A percentile compares a stretch with the other conserved stretches of the same genome.
phyloP scores from a whole-genome alignment of 805 yeast species.

The Debaryomyces hansenii region DNA sequence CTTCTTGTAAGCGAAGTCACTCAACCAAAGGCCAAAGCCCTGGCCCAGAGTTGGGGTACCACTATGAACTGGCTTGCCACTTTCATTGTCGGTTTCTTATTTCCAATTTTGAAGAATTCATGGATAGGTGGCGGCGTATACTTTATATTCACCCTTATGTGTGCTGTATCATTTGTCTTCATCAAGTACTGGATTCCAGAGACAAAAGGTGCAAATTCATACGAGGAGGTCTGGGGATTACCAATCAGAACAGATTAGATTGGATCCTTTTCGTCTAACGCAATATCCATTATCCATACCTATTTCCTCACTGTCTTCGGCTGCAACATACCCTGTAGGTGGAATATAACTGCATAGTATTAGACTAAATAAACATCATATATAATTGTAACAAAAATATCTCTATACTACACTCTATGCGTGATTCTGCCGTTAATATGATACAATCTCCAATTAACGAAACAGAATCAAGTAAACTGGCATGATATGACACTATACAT shows the following conservation, averaged over 20 bases:
- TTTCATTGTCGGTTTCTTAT: constrained; percentile 73
- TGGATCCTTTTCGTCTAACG: background rate
- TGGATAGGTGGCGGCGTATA: constrained; percentile 78
- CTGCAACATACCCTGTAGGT: too few species aligned
- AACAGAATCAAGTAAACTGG: too few species aligned
- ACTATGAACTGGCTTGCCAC: constrained; percentile 91
- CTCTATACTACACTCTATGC: too few species aligned
- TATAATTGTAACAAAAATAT: too few species aligned
- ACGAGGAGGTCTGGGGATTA: constrained; percentile 66
- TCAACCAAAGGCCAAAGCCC: constrained; percentile 72
- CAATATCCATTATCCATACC: too few species aligned
- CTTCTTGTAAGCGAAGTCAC: constrained; percentile 86
- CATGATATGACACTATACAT: too few species aligned
- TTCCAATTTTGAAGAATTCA: constrained; percentile 66
- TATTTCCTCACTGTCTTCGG: too few species aligned
- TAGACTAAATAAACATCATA: too few species aligned
- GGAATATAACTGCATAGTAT: too few species aligned
- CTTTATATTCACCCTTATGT: constrained; percentile 62
- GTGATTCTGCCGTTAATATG: too few species aligned
- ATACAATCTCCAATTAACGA: too few species aligned
- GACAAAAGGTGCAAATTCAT: constrained; percentile 63
- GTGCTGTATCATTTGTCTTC: constrained; percentile 51
- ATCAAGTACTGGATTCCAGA: constrained; percentile 62
- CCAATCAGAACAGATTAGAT: background rate
- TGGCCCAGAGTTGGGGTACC: constrained; percentile 92